A percentile compares a stretch with the other conserved stretches of the same genome.
phyloP scores from a whole-genome alignment of 805 yeast genomes.

The Saccharomycopsis fibuligera region DNA sequence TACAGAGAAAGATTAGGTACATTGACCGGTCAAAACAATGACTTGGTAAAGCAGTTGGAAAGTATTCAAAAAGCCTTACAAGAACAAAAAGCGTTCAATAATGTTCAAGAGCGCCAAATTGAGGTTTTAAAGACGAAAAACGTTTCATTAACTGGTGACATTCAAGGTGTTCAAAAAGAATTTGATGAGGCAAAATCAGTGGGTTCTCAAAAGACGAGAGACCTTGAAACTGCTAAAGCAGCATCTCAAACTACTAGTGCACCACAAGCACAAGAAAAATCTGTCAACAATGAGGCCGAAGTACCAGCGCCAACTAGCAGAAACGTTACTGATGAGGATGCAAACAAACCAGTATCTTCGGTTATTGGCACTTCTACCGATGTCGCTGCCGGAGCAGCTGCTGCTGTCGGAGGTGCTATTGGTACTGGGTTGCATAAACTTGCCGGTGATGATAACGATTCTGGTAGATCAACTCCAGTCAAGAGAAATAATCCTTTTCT shows the following conservation, averaged over 20 bases:
- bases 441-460: slow-evolving; percentile 1
- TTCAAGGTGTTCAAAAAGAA: slow-evolving; percentile 35
- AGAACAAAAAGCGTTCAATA: slow-evolving; percentile 55
- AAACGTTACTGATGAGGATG: no score
- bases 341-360: slow-evolving; percentile 18
- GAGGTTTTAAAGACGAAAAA: slow-evolving; percentile 52
- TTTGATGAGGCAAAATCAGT: slow-evolving; percentile 31
- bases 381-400: slow-evolving; percentile 27
- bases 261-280: background rate
- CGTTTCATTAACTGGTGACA: slow-evolving; percentile 37
- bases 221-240: background rate
- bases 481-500: slow-evolving; percentile 16
- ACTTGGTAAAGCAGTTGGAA: slow-evolving; percentile 50
- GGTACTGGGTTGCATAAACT: background rate
- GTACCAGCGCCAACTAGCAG: background rate
- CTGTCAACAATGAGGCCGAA: slow-evolving; percentile 6
- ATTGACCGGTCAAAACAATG: slow-evolving; percentile 60
- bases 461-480: slow-evolving; percentile 4
- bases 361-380: slow-evolving; percentile 26
- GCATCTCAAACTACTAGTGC: background rate
- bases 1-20: slow-evolving; percentile 64
- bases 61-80: slow-evolving; percentile 46
- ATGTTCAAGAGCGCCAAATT: slow-evolving; percentile 65
- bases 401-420: slow-evolving; percentile 25
- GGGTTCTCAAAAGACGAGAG: slow-evolving; percentile 13